phyloP scores from a whole-genome alignment of 306 rosid genomes.

The Casuarina equisetifolia region DNA sequence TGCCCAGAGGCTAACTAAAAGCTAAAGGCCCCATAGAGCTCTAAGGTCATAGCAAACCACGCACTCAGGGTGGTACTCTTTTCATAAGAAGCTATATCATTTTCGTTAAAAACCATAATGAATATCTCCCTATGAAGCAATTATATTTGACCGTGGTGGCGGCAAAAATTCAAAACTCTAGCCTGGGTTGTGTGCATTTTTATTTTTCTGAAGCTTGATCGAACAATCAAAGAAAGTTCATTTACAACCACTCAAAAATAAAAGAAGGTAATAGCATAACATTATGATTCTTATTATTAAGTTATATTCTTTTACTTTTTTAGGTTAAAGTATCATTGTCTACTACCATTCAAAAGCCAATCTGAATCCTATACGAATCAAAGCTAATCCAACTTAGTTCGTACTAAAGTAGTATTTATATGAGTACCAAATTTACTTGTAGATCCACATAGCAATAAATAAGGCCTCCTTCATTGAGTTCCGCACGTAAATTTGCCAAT shows the following conservation, averaged over 20 bases:
- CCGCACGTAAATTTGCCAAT: neutral
- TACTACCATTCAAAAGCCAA: neutral
- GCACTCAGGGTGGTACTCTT: neutral
- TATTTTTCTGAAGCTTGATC: neutral
- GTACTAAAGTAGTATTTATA: neutral
- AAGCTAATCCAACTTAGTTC: conserved; percentile 7
- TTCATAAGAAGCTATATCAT: neutral
- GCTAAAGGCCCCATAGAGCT: conserved; percentile 1
- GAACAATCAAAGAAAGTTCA: neutral
- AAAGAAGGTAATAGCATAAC: neutral
- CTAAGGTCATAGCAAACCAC: neutral
- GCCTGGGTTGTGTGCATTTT: too few species aligned
- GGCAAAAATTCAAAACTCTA: neutral
- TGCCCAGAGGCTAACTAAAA: neutral
- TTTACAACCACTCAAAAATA: neutral
- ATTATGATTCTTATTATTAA: neutral
- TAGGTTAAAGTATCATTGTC: neutral
- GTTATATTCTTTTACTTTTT: neutral
- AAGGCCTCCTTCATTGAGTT: neutral
- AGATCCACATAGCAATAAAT: neutral
- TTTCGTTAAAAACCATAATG: neutral
- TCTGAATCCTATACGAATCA: neutral
- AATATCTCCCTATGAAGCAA: neutral
- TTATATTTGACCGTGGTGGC: neutral
- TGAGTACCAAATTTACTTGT: neutral